phyloP scores from a whole-genome alignment of 805 yeast genomes.

The Ogataea siamensis region DNA sequence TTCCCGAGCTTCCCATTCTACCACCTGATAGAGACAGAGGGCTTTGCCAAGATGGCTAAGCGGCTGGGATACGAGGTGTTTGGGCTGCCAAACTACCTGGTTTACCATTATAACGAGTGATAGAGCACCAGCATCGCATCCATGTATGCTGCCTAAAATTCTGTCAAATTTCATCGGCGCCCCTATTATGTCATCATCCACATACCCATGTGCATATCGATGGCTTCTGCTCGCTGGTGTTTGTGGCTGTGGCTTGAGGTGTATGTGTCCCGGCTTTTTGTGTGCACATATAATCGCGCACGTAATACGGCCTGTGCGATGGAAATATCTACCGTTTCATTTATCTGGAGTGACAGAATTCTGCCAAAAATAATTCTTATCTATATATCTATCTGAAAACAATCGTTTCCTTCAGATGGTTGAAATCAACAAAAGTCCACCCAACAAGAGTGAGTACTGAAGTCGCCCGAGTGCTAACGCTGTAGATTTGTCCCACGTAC shows the following conservation, averaged over 20 bases:
- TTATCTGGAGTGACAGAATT: constrained; percentile 2
- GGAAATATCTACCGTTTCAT: constrained; percentile 4
- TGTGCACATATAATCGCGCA: neutral
- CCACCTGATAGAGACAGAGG: constrained; percentile 95
- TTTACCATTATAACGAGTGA: constrained; percentile 83
- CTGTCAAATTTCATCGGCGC: neutral
- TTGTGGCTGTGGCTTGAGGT: neutral
- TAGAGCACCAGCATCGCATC: neutral
- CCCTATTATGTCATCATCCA: constrained; percentile 1
- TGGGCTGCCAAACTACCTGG: constrained; percentile 93
- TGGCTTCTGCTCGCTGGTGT: neutral
- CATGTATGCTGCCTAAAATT: neutral
- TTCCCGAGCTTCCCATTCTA: constrained; percentile 98
- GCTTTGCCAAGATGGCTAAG: constrained; percentile 98
- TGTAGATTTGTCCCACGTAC: constrained; percentile 82
- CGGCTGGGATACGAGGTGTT: constrained; percentile 85
- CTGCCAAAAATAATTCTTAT: constrained; percentile 9
- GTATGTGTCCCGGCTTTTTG: neutral
- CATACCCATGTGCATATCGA: neutral
- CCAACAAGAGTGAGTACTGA: constrained; percentile 25
- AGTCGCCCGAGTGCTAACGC: neutral
- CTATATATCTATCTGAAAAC: constrained; percentile 4
- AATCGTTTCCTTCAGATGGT: constrained; percentile 1
- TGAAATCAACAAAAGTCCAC: constrained; percentile 21
- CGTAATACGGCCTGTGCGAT: neutral